Evolutionary conservation across 345 rosid species (phyloP).

Genomic region (Salix arbutifolia): DNA sequence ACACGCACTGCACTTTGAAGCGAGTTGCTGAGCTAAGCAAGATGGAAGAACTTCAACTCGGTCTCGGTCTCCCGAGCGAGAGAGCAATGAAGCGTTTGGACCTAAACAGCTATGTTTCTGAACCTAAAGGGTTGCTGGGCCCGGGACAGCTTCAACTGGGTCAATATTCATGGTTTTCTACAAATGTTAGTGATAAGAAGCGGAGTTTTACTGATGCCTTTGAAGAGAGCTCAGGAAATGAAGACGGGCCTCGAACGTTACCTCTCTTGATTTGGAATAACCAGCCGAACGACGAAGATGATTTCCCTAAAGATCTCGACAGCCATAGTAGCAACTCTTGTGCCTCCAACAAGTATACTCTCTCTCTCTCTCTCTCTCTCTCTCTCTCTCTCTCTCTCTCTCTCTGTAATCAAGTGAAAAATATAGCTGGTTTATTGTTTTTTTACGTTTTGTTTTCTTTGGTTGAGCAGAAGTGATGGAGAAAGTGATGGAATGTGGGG

Average conservation of each 20-base stretch:
- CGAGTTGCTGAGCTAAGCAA: no score
- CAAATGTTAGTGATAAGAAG: background rate
- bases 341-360: conserved; percentile 17
- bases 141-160: conserved; percentile 1
- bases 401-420: background rate
- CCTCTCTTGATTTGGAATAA: conserved; percentile 32
- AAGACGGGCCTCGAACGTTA: conserved; percentile 22
- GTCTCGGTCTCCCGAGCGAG: conserved; percentile 35
- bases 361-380: background rate
- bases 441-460: background rate
- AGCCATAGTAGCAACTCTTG: conserved; percentile 1
- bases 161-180: background rate
- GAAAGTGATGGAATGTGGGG: conserved; percentile 24
- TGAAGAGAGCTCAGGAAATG: background rate
- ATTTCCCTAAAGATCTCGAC: conserved; percentile 5
- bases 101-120: conserved; percentile 15
- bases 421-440: background rate
- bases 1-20: background rate
- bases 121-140: conserved; percentile 2
- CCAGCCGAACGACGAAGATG: conserved; percentile 21
- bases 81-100: conserved; percentile 16
- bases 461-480: conserved; percentile 13
- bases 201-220: conserved; percentile 20
- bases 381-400: background rate
- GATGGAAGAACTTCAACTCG: conserved; percentile 50